Evolutionary conservation across 2,329 filamentous ascomycete species (phyloP).

Genomic region (Chaetomium sp.): DNA sequence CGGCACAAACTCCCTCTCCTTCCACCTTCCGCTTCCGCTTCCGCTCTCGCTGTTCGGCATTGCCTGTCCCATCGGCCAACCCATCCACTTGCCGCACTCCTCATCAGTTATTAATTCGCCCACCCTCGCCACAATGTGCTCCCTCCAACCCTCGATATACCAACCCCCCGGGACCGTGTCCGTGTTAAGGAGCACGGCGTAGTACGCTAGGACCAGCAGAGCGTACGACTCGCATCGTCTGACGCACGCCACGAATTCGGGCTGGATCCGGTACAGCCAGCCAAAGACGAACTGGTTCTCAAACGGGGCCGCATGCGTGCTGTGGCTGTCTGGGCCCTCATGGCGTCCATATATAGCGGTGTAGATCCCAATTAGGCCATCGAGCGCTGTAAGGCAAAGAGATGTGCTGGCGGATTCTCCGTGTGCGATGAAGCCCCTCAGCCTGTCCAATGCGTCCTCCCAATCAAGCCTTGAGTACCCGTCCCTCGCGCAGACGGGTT

Average conservation of each 20-base stretch:
- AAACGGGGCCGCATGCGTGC: not conserved
- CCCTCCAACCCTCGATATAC: conserved; percentile 12
- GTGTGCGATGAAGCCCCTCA: conserved; percentile 2
- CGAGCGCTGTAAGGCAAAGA: not conserved
- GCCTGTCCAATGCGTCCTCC: conserved; percentile 12
- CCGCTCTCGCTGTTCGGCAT: not conserved
- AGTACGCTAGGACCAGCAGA: conserved; percentile 14
- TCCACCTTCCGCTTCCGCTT: too few relatives aligned
- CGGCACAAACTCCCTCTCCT: too few relatives aligned
- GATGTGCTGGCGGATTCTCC: not conserved
- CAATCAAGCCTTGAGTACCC: conserved; percentile 12
- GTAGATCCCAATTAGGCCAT: conserved; percentile 11
- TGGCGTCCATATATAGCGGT: conserved; percentile 11
- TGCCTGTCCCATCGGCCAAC: conserved; percentile 8
- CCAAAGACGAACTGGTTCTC: conserved; percentile 20
- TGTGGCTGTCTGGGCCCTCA: not conserved
- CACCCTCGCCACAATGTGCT: conserved; percentile 11
- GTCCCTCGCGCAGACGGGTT: conserved; percentile 8
- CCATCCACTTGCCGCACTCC: not conserved
- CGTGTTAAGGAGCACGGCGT: conserved; percentile 14
- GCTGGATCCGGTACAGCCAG: conserved; percentile 14
- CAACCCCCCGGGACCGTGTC: conserved; percentile 1
- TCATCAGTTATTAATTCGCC: not conserved
- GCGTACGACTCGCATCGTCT: conserved; percentile 3
- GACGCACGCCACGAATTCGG: conserved; percentile 13